Percentiles rank a stretch among this genome's conserved stretches.
These are phyloP conservation scores for Marsdenia floribunda DNA, from an alignment of 257 asterid species.

Conservation along the genomic window DNA sequence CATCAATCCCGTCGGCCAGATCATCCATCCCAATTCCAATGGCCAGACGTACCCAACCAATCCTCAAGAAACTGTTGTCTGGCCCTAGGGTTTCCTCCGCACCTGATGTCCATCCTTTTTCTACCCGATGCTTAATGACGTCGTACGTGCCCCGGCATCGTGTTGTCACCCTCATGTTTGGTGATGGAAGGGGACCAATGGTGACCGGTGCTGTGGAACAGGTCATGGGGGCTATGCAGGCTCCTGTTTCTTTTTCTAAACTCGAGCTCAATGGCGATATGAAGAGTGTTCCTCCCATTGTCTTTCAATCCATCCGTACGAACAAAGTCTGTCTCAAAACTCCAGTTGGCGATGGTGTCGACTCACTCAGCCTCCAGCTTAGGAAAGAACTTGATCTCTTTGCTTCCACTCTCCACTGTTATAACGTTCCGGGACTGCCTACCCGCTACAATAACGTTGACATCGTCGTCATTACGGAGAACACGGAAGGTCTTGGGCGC, in stretches of 20 bases:
- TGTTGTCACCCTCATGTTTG: constrained; percentile 74
- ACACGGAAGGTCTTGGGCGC: constrained; percentile 95
- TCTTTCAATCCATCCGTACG: constrained; percentile 67
- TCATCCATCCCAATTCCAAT: constrained; percentile 11
- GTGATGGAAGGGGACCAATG: constrained; percentile 93
- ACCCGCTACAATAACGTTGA: constrained; percentile 81
- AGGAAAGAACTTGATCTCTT: constrained; percentile 95
- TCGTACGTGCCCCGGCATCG: constrained; percentile 97
- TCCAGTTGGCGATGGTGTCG: constrained; percentile 95
- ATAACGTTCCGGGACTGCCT: constrained; percentile 68
- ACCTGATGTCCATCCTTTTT: constrained; percentile 4
- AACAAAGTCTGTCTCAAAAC: constrained; percentile 92
- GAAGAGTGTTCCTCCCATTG: too few relatives aligned
- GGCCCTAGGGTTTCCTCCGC: neutral
- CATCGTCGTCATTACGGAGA: constrained; percentile 91
- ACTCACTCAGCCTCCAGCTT: constrained; percentile 71
- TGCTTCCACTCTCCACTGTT: constrained; percentile 92
- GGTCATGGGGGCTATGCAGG: constrained; percentile 97
- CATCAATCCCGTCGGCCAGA: neutral
- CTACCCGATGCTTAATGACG: constrained; percentile 76
- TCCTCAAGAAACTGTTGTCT: constrained; percentile 28
- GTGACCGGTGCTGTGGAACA: constrained; percentile 97
- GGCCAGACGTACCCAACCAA: constrained; percentile 40
- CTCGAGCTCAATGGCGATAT: constrained; percentile 76
- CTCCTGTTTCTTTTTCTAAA: constrained; percentile 82